phyloP scores from a whole-genome alignment of 176 grass and related monocot species.

The Aegilops bicornis region DNA sequence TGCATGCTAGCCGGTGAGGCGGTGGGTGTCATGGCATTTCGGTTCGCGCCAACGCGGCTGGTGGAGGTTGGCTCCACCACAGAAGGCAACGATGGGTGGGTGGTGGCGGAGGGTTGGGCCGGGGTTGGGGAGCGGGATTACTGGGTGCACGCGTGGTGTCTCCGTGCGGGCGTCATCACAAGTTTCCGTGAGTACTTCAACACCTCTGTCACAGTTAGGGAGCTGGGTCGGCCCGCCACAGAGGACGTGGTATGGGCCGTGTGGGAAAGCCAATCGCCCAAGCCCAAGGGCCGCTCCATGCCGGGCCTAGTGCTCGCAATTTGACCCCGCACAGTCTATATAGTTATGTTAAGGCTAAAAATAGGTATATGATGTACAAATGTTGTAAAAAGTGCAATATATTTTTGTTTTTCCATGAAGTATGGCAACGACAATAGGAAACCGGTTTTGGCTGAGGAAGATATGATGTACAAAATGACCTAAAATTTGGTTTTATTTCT shows the following conservation, averaged over 20 bases:
- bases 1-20: constrained; percentile 32
- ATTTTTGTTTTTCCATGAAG: no score
- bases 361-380: no score
- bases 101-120: not conserved
- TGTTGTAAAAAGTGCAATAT: no score
- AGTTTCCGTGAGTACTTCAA: constrained; percentile 57
- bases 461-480: no score
- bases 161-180: constrained; percentile 24
- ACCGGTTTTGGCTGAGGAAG: no score
- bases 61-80: not conserved
- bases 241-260: not conserved
- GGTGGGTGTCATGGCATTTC: not conserved
- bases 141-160: constrained; percentile 54
- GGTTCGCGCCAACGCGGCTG: not conserved
- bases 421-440: no score
- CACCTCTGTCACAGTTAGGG: constrained; percentile 38
- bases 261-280: constrained; percentile 33
- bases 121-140: constrained; percentile 15
- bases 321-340: not conserved
- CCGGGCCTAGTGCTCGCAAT: not conserved
- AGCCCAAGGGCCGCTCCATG: no score
- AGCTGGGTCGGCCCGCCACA: not conserved
- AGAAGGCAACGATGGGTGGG: not conserved
- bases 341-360: no score
- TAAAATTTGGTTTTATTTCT: no score